A percentile compares a stretch with the other conserved stretches of the same genome.
Evolutionary conservation across 1,139 yeast genomes (phyloP).

Genomic region (Magnusiomyces tetraspermus): DNA sequence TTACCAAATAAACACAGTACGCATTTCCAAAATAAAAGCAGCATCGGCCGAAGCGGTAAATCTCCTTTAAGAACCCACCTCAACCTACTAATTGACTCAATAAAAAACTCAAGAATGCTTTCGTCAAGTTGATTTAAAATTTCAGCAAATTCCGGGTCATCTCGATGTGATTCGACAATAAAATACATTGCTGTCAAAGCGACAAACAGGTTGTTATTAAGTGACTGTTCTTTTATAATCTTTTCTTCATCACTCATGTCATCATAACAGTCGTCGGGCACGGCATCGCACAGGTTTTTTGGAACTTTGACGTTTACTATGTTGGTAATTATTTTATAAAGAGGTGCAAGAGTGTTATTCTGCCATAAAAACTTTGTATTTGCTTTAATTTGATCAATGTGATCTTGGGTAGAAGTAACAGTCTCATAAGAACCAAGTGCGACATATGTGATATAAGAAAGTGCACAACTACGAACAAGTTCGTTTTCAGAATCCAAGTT

Average conservation of each 20-base stretch:
- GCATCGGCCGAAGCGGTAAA: constrained; percentile 37
- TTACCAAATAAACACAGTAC: constrained; percentile 62
- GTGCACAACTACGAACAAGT: constrained; percentile 8
- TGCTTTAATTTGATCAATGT: constrained; percentile 31
- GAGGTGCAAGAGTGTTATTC: constrained; percentile 17
- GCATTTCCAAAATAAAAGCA: constrained; percentile 50
- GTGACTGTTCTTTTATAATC: not conserved
- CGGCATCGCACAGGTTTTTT: constrained; percentile 11
- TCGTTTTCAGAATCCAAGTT: constrained; percentile 6
- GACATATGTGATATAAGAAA: constrained; percentile 31
- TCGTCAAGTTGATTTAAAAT: constrained; percentile 30
- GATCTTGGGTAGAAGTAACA: constrained; percentile 31
- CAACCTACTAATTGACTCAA: constrained; percentile 54
- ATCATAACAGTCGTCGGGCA: constrained; percentile 7
- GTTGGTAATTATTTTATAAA: constrained; percentile 18
- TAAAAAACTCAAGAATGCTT: constrained; percentile 37
- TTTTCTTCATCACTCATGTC: not conserved
- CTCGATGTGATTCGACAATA: constrained; percentile 34
- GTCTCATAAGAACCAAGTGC: constrained; percentile 37
- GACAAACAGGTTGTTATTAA: constrained; percentile 32
- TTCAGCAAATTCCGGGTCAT: constrained; percentile 21
- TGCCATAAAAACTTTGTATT: constrained; percentile 25
- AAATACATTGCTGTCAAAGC: constrained; percentile 49
- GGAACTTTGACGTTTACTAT: constrained; percentile 19
- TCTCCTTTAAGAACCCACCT: constrained; percentile 40